Percentiles rank a stretch among this genome's conserved stretches.
phyloP scores from a whole-genome alignment of 1,284 basidiomycete species.

The Apiotrichum mycotoxinovorans region DNA sequence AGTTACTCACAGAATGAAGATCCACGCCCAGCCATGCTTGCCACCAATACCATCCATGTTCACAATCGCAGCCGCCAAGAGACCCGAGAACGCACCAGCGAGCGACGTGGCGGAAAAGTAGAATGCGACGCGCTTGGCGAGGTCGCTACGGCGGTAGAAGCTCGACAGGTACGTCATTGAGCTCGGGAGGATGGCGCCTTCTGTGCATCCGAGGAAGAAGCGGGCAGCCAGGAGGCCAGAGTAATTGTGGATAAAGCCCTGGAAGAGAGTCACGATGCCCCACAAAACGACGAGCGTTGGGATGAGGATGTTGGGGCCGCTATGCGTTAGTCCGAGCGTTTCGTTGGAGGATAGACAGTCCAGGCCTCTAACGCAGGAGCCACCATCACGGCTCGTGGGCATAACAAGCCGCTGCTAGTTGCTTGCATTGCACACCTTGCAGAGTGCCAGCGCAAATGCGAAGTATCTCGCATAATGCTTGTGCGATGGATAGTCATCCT shows the following conservation, averaged over 20 bases:
- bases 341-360: too few species aligned
- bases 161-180: constrained; percentile 53
- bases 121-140: constrained; percentile 55
- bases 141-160: constrained; percentile 56
- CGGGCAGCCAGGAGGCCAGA: constrained; percentile 61
- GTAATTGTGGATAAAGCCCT: constrained; percentile 58
- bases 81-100: constrained; percentile 49
- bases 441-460: too few species aligned
- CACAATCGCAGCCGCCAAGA: constrained; percentile 55
- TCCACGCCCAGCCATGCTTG: constrained; percentile 54
- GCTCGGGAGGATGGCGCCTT: constrained; percentile 62
- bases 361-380: too few species aligned
- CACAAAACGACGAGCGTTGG: constrained; percentile 57
- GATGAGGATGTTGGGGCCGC: constrained; percentile 43
- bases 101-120: constrained; percentile 57
- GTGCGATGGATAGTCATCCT: too few species aligned
- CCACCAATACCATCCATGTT: constrained; percentile 52
- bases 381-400: too few species aligned
- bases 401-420: too few species aligned
- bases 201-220: constrained; percentile 62
- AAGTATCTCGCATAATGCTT: too few species aligned
- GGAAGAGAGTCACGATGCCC: constrained; percentile 62
- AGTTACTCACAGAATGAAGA: constrained; percentile 53
- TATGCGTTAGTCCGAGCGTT: constrained; percentile 9
- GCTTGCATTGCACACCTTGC: too few species aligned